Evolutionary conservation across 306 rosid genomes (phyloP).

Genomic region (Aeschynomene evenia): DNA sequence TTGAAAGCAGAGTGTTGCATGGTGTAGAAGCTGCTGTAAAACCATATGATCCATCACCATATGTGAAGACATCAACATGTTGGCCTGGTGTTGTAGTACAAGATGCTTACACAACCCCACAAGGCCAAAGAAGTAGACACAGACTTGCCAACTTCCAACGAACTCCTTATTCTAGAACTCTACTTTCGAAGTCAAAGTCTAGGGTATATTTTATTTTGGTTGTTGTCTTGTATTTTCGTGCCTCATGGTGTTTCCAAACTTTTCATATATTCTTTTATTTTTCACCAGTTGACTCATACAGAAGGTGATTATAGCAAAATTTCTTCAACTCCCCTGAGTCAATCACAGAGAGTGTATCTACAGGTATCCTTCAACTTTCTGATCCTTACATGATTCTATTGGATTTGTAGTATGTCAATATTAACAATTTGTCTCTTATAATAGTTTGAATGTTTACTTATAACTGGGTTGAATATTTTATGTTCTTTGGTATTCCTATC

Average conservation of each 20-base stretch:
- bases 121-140: conserved; percentile 58
- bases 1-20: conserved; percentile 40
- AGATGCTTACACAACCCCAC: conserved; percentile 63
- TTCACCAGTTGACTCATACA: conserved; percentile 45
- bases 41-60: conserved; percentile 50
- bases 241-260: conserved; percentile 3
- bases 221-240: conserved; percentile 18
- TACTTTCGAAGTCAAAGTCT: conserved; percentile 68
- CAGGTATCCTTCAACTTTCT: conserved; percentile 47
- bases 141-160: conserved; percentile 71
- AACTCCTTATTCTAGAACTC: conserved; percentile 89
- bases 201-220: conserved; percentile 48
- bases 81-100: conserved; percentile 90
- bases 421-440: conserved; percentile 4
- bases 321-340: conserved; percentile 48
- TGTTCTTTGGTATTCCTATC: conserved; percentile 1
- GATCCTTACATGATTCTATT: conserved; percentile 12
- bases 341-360: conserved; percentile 42
- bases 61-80: conserved; percentile 53
- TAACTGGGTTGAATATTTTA: not conserved
- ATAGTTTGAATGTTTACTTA: not conserved
- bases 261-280: conserved; percentile 2
- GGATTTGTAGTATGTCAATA: not conserved
- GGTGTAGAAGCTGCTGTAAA: conserved; percentile 46
- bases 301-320: conserved; percentile 44